Conservation (phyloP, 2,329 filamentous ascomycete genomes). For the Fusarium nisikadoi region DNA sequence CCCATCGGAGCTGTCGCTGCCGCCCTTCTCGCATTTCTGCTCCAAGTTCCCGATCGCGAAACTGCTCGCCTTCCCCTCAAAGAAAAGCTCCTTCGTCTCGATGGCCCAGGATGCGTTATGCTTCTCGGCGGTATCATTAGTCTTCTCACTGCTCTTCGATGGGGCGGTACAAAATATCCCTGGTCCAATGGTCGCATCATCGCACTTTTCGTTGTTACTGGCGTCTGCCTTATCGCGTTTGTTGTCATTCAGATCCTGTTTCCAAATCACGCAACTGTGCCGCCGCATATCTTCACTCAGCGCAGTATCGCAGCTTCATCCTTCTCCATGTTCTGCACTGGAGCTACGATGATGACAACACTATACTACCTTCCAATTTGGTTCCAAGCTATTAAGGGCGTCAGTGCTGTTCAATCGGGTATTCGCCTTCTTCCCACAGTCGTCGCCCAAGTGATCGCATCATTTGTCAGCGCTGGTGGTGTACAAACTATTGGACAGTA, state of each 20-base stretch:
- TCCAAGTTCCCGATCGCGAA: neutral
- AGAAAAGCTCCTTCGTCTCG: conserved; percentile 19
- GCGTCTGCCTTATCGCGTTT: neutral
- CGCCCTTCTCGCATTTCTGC: neutral
- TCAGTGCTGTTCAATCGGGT: conserved; percentile 13
- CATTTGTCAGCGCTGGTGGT: conserved; percentile 7
- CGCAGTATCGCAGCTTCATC: conserved; percentile 14
- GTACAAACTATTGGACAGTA: conserved; percentile 24
- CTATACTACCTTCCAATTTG: conserved; percentile 29
- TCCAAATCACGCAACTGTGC: conserved; percentile 13
- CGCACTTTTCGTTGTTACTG: neutral
- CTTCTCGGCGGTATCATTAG: conserved; percentile 12
- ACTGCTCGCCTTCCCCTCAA: neutral
- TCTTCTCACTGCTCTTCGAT: conserved; percentile 18
- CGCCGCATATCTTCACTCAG: conserved; percentile 2
- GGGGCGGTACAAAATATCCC: conserved; percentile 16
- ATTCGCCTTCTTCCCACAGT: conserved; percentile 6
- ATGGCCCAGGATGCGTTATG: conserved; percentile 1
- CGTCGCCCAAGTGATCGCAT: conserved; percentile 11
- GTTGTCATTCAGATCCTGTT: neutral
- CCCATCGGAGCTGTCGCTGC: conserved; percentile 5
- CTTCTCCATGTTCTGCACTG: conserved; percentile 23
- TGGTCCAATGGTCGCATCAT: conserved; percentile 4
- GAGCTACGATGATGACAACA: conserved; percentile 24
- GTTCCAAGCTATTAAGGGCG: conserved; percentile 17